A percentile compares a stretch with the other conserved stretches of the same genome.
phyloP scores from a whole-genome alignment of 352 stramenopile species.

The Phytophthora fragariaefolia region DNA sequence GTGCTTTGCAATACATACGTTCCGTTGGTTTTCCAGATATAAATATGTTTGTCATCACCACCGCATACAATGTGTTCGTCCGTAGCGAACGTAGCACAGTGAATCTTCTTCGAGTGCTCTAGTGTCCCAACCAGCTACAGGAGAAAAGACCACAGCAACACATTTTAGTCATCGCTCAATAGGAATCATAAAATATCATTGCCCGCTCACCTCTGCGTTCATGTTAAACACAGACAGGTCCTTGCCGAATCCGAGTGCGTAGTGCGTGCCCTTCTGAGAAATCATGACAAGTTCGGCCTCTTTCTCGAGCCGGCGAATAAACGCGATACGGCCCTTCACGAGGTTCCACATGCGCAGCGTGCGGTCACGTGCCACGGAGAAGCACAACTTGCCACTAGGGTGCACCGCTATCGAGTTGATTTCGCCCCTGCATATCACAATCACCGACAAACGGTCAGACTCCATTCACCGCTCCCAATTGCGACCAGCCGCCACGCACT shows the following conservation, averaged over 20 bases:
- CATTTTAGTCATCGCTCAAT: not conserved
- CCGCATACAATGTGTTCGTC: slow-evolving; percentile 81
- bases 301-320: slow-evolving; percentile 86
- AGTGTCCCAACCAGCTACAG: slow-evolving; percentile 65
- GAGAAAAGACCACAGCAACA: slow-evolving; percentile 4
- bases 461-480: not conserved
- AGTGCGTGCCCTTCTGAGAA: slow-evolving; percentile 76
- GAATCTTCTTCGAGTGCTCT: slow-evolving; percentile 77
- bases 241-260: slow-evolving; percentile 73
- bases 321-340: slow-evolving; percentile 88
- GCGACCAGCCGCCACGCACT: slow-evolving; percentile 43
- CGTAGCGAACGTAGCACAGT: slow-evolving; percentile 75
- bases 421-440: slow-evolving; percentile 52
- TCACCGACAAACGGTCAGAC: not conserved
- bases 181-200: slow-evolving; percentile 1
- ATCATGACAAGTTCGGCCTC: slow-evolving; percentile 80
- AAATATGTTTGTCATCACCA: slow-evolving; percentile 84
- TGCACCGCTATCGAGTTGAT: slow-evolving; percentile 89
- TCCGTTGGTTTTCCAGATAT: slow-evolving; percentile 80
- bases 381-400: slow-evolving; percentile 88
- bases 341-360: slow-evolving; percentile 93
- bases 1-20: slow-evolving; percentile 50
- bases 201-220: slow-evolving; percentile 63
- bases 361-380: slow-evolving; percentile 83
- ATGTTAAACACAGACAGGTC: slow-evolving; percentile 84